Evolutionary conservation across 129 eudicot species (phyloP).

Genomic region (Gnaphalium uliginosum): DNA sequence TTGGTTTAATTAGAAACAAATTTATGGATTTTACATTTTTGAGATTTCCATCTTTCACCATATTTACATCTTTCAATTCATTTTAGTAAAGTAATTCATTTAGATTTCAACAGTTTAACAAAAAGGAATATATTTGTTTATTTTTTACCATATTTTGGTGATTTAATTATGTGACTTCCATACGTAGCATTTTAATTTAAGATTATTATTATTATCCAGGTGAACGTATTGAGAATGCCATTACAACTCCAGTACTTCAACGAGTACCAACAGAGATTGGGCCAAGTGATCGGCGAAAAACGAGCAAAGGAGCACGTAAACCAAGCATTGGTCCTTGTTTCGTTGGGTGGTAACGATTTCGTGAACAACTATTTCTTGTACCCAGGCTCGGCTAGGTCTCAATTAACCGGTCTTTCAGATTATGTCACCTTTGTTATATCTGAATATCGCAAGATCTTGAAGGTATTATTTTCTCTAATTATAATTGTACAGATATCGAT

Average conservation of each 20-base stretch:
- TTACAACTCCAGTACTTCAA: constrained; percentile 35
- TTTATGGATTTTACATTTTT: background rate
- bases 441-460: constrained; percentile 25
- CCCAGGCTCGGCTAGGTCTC: constrained; percentile 33
- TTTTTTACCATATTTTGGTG: background rate
- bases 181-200: background rate
- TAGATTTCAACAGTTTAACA: background rate
- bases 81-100: background rate
- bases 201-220: background rate
- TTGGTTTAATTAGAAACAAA: background rate
- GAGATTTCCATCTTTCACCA: background rate
- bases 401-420: background rate
- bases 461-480: background rate
- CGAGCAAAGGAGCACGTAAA: constrained; percentile 28
- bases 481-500: background rate
- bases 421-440: constrained; percentile 28
- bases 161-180: background rate
- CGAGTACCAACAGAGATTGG: constrained; percentile 41
- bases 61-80: background rate
- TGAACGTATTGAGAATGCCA: constrained; percentile 35
- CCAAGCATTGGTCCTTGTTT: constrained; percentile 30
- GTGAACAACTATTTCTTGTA: constrained; percentile 36
- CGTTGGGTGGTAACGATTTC: constrained; percentile 46
- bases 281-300: constrained; percentile 17
- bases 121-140: background rate